Evolutionary conservation across 192 early-diverging fungal genomes (phyloP).

Genomic region (Linnemannia zychae): DNA sequence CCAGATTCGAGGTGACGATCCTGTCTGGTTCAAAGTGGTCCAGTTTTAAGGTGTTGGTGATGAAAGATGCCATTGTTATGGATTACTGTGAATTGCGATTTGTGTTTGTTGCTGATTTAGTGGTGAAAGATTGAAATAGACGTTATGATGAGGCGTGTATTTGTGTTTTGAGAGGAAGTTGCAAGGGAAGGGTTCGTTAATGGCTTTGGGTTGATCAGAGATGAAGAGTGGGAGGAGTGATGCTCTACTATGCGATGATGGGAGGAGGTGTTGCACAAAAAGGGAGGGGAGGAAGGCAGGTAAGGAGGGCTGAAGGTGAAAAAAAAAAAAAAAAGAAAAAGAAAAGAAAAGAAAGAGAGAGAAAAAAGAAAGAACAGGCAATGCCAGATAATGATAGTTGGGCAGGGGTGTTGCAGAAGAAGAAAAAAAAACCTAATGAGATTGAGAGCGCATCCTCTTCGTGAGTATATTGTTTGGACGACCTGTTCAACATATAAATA

Average conservation of each 20-base stretch:
- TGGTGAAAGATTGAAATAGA: not conserved
- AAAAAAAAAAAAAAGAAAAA: too few relatives aligned
- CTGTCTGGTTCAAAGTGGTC: constrained; percentile 53
- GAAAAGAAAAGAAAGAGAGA: too few relatives aligned
- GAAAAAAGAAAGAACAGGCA: not conserved
- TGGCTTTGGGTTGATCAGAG: too few relatives aligned
- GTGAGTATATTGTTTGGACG: not conserved
- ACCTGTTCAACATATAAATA: not conserved
- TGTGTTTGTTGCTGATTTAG: not conserved
- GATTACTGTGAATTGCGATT: not conserved
- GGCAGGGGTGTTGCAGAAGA: too few relatives aligned
- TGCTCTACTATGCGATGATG: not conserved
- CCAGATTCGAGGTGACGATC: constrained; percentile 57
- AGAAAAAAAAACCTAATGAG: not conserved
- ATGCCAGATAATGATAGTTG: too few relatives aligned
- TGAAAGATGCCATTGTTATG: too few relatives aligned
- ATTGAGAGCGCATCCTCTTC: not conserved
- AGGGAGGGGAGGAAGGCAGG: too few relatives aligned
- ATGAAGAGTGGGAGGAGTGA: not conserved
- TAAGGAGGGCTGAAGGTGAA: too few relatives aligned
- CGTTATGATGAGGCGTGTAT: not conserved
- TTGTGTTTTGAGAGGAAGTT: not conserved
- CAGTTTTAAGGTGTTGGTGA: constrained; percentile 4
- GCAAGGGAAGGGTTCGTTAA: not conserved
- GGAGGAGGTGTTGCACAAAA: not conserved